phyloP scores from a whole-genome alignment of 257 asterid genomes.

The Misopates orontium region DNA sequence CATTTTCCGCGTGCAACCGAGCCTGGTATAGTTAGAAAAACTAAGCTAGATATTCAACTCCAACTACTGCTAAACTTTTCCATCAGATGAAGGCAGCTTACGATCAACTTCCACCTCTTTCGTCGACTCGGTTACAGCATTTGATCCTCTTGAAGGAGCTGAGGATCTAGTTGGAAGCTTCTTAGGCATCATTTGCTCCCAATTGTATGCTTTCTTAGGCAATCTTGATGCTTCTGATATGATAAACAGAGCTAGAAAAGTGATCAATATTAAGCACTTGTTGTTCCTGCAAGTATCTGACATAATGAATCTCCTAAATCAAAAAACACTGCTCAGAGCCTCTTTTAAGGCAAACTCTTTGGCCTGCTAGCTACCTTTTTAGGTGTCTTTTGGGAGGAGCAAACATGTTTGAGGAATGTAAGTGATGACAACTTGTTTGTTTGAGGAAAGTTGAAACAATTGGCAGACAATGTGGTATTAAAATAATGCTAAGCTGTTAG shows the following conservation, averaged over 20 bases:
- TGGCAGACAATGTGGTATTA: slow-evolving; percentile 66
- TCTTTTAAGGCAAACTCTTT: slow-evolving; percentile 24
- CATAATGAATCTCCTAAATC: slow-evolving; percentile 39
- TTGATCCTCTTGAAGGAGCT: slow-evolving; percentile 79
- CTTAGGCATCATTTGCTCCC: slow-evolving; percentile 92
- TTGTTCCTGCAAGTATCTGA: slow-evolving; percentile 45
- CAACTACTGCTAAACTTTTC: slow-evolving; percentile 45
- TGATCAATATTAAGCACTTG: slow-evolving; percentile 37
- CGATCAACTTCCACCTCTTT: slow-evolving; percentile 37
- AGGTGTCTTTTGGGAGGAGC: slow-evolving; percentile 43
- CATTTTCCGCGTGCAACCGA: not conserved
- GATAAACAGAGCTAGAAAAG: slow-evolving; percentile 51
- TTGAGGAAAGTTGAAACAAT: slow-evolving; percentile 60
- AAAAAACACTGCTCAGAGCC: slow-evolving; percentile 15
- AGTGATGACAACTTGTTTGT: slow-evolving; percentile 63
- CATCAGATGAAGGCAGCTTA: slow-evolving; percentile 50
- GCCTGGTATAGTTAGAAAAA: slow-evolving; percentile 25
- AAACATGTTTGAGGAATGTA: slow-evolving; percentile 43
- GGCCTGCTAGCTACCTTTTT: slow-evolving; percentile 33
- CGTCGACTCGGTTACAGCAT: slow-evolving; percentile 47
- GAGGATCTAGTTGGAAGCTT: slow-evolving; percentile 80
- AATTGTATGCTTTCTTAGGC: slow-evolving; percentile 48
- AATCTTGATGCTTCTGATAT: slow-evolving; percentile 67
- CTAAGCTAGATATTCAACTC: slow-evolving; percentile 18
- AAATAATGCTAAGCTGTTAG: slow-evolving; percentile 41